These are phyloP conservation scores for Filobasidium uniguttulatum DNA, from an alignment of 1,284 basidiomycete genomes.

Conservation along the genomic window DNA sequence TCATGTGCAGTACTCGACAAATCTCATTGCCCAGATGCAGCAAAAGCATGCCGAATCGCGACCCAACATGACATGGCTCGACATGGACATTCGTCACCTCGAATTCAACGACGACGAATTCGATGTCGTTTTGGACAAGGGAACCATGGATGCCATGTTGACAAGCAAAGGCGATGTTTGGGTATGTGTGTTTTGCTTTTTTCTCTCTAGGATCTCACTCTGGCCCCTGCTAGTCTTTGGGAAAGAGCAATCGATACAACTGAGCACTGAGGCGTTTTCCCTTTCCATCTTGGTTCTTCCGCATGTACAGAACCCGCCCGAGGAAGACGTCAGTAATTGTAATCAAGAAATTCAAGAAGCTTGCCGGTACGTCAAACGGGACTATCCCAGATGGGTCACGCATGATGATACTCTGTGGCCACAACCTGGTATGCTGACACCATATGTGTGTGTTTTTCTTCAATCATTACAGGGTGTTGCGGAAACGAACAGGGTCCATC, in stretches of 20 bases:
- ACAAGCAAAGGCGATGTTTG: slow-evolving; percentile 75
- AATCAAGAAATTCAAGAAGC: slow-evolving; percentile 69
- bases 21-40: slow-evolving; percentile 70
- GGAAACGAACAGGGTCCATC: slow-evolving; percentile 43
- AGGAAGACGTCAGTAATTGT: slow-evolving; percentile 60
- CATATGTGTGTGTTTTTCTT: too few relatives aligned
- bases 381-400: not conserved
- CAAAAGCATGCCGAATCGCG: slow-evolving; percentile 44
- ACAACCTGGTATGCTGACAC: too few relatives aligned
- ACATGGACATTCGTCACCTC: slow-evolving; percentile 73
- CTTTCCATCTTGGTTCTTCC: too few relatives aligned
- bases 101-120: slow-evolving; percentile 54
- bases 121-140: slow-evolving; percentile 82
- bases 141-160: slow-evolving; percentile 91
- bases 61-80: slow-evolving; percentile 70
- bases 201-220: not conserved
- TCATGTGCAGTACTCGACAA: slow-evolving; percentile 52
- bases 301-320: slow-evolving; percentile 74
- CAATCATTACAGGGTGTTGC: slow-evolving; percentile 51
- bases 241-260: too few relatives aligned
- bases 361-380: slow-evolving; percentile 45
- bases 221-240: not conserved
- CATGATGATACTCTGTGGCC: too few relatives aligned
- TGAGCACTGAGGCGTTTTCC: too few relatives aligned
- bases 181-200: slow-evolving; percentile 43